Percentiles rank a stretch among this genome's conserved stretches.
These are phyloP conservation scores for Neospora caninum DNA, from an alignment of 169 alveolate species.

Conservation along the genomic window DNA sequence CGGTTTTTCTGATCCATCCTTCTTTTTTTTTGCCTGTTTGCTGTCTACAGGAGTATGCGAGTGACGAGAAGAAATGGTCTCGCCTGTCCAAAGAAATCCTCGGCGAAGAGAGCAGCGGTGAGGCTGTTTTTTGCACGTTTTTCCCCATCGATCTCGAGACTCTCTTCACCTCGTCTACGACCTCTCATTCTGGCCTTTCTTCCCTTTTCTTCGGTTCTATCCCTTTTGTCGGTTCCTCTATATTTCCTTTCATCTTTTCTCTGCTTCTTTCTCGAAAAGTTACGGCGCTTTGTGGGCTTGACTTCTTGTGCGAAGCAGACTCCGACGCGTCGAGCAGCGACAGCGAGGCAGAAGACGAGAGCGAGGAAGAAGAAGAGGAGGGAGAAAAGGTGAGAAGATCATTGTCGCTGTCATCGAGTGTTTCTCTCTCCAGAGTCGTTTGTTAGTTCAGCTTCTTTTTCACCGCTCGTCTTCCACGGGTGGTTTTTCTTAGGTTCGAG, in stretches of 20 bases:
- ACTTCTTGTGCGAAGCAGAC: background rate
- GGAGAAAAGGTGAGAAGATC: slow-evolving; percentile 4
- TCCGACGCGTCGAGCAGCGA: slow-evolving; percentile 18
- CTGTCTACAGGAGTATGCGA: background rate
- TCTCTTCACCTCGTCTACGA: too few species aligned
- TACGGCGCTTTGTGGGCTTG: too few species aligned
- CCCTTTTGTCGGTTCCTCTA: background rate
- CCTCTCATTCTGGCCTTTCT: too few species aligned
- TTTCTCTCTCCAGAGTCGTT: too few species aligned
- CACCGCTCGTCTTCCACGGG: background rate
- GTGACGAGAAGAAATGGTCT: slow-evolving; percentile 17
- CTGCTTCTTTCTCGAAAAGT: background rate
- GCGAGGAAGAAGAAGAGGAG: background rate
- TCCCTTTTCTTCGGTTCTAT: too few species aligned
- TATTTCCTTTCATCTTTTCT: background rate
- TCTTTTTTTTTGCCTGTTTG: background rate
- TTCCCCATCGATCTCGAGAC: too few species aligned
- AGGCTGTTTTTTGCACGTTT: background rate
- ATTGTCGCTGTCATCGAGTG: background rate
- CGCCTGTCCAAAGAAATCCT: slow-evolving; percentile 61
- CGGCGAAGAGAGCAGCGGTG: slow-evolving; percentile 50
- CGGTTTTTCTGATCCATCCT: too few species aligned
- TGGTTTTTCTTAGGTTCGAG: background rate
- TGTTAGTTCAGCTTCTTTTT: background rate
- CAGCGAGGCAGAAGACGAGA: slow-evolving; percentile 5